A percentile compares a stretch with the other conserved stretches of the same genome.
Conservation (phyloP, 2,329 filamentous ascomycete genomes). For the Beauveria scarabaeidicola region DNA sequence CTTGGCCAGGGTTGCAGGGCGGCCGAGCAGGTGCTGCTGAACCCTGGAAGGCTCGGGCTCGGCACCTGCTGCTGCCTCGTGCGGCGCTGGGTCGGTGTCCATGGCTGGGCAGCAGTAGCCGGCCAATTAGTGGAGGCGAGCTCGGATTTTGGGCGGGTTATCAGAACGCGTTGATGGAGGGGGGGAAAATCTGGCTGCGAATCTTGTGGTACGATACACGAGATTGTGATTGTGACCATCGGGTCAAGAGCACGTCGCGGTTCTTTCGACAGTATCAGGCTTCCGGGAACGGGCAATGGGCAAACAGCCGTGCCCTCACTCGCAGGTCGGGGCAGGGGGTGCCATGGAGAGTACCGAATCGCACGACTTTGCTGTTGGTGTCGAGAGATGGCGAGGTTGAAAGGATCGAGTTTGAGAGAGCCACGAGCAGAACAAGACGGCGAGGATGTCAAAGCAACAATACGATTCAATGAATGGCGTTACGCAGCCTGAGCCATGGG, state of each 20-base stretch:
- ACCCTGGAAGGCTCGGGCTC: constrained; percentile 5
- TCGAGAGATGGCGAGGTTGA: neutral
- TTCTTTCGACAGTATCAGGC: neutral
- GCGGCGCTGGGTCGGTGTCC: constrained; percentile 6
- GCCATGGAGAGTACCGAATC: neutral
- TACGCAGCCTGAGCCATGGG: neutral
- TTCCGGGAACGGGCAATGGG: neutral
- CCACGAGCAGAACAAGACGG: neutral
- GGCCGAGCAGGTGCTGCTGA: constrained; percentile 15
- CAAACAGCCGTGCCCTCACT: neutral
- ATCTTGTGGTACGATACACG: neutral
- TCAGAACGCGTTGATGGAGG: neutral
- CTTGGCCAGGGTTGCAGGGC: constrained; percentile 39
- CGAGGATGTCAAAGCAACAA: neutral
- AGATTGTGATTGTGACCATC: neutral
- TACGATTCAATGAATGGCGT: neutral
- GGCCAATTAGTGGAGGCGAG: neutral
- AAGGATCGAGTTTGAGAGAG: neutral
- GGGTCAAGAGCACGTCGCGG: no score
- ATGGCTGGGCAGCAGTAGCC: neutral
- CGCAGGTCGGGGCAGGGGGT: neutral
- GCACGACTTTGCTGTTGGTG: neutral
- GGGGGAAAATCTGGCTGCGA: neutral
- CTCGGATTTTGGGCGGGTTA: neutral
- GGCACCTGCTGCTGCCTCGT: constrained; percentile 5